phyloP scores from a whole-genome alignment of 2,329 filamentous ascomycete species.

The Volutella citrinella region DNA sequence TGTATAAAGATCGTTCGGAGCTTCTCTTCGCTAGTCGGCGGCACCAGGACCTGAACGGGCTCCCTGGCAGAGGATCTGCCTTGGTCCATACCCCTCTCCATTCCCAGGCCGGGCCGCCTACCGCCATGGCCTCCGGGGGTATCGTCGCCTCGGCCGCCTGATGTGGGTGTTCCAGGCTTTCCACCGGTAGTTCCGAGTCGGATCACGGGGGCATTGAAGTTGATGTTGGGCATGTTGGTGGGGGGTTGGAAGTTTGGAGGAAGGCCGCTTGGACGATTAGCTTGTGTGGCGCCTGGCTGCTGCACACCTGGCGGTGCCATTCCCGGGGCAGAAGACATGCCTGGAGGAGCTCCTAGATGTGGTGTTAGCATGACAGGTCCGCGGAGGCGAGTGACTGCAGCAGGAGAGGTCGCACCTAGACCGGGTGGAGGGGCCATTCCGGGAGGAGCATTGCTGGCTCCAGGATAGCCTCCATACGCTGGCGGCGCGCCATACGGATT shows the following conservation, averaged over 20 bases:
- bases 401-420: slow-evolving; percentile 67
- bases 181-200: slow-evolving; percentile 76
- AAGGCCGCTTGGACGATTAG: slow-evolving; percentile 76
- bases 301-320: slow-evolving; percentile 76
- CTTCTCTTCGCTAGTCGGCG: slow-evolving; percentile 86
- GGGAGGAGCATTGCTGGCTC: slow-evolving; percentile 52
- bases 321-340: slow-evolving; percentile 77
- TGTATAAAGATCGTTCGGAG: slow-evolving; percentile 87
- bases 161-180: slow-evolving; percentile 50
- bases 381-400: not conserved
- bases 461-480: slow-evolving; percentile 69
- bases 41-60: slow-evolving; percentile 67
- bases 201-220: slow-evolving; percentile 96
- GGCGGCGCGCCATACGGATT: slow-evolving; percentile 73
- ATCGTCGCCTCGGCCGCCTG: slow-evolving; percentile 43
- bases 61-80: slow-evolving; percentile 66
- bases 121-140: slow-evolving; percentile 24
- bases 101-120: slow-evolving; percentile 51
- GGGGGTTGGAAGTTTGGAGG: slow-evolving; percentile 85
- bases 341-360: slow-evolving; percentile 66
- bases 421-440: slow-evolving; percentile 77
- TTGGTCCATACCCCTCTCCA: slow-evolving; percentile 65
- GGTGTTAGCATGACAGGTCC: slow-evolving; percentile 13
- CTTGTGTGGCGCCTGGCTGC: slow-evolving; percentile 68
- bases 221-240: slow-evolving; percentile 92